Conservation (phyloP, 371 early-diverging fungal species). For the Blastocladiella emersonii region DNA sequence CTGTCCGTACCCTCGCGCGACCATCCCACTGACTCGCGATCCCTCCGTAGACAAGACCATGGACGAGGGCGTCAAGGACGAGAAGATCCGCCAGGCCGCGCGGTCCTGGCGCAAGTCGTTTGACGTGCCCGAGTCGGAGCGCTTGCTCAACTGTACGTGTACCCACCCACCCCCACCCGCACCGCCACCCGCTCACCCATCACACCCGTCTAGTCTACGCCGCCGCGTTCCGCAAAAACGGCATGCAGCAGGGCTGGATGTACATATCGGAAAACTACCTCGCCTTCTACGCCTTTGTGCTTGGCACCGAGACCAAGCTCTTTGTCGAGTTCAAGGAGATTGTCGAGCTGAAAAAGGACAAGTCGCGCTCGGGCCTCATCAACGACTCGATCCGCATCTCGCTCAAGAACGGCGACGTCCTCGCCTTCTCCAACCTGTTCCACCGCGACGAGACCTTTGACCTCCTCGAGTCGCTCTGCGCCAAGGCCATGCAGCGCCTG, state of each 20-base stretch:
- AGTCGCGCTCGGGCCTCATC: slow-evolving; percentile 76
- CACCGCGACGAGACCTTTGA: slow-evolving; percentile 88
- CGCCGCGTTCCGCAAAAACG: slow-evolving; percentile 65
- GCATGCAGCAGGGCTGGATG: slow-evolving; percentile 92
- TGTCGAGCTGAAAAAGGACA: slow-evolving; percentile 67
- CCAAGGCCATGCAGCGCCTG: slow-evolving; percentile 72
- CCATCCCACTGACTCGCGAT: background rate
- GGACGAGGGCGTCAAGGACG: slow-evolving; percentile 67
- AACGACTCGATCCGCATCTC: slow-evolving; percentile 73
- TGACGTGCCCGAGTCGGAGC: slow-evolving; percentile 59
- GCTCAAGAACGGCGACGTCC: slow-evolving; percentile 63
- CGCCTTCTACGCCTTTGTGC: slow-evolving; percentile 85
- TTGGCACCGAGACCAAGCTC: slow-evolving; percentile 83
- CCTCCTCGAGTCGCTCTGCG: slow-evolving; percentile 74
- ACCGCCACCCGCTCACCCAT: no score
- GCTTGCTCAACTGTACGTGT: slow-evolving; percentile 68
- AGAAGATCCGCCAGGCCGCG: slow-evolving; percentile 72
- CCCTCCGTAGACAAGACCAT: slow-evolving; percentile 14
- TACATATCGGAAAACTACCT: slow-evolving; percentile 84
- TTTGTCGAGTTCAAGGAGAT: slow-evolving; percentile 79
- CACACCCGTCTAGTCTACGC: slow-evolving; percentile 60
- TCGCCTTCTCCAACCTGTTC: slow-evolving; percentile 86
- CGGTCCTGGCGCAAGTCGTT: slow-evolving; percentile 85
- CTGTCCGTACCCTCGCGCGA: background rate
- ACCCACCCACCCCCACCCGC: no score